Evolutionary conservation across 2,329 filamentous ascomycete genomes (phyloP).

Genomic region (Juglanconis juglandina): DNA sequence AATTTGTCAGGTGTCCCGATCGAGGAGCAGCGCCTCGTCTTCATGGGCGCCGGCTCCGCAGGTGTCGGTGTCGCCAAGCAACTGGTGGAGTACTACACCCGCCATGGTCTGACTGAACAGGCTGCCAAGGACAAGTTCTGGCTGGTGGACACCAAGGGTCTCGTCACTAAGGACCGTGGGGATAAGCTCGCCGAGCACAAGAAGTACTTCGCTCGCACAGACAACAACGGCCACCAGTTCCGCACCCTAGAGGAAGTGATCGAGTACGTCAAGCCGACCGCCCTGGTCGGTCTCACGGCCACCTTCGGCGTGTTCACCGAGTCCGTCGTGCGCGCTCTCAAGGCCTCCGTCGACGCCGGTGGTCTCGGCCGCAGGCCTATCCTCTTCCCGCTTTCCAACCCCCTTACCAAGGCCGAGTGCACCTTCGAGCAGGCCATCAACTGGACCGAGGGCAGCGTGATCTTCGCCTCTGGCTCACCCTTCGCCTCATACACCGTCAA

Average conservation of each 20-base stretch:
- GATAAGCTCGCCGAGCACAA: conserved; percentile 92
- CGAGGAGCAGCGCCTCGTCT: conserved; percentile 89
- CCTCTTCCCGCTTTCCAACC: conserved; percentile 95
- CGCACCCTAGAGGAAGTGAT: conserved; percentile 85
- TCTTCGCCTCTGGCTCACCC: conserved; percentile 94
- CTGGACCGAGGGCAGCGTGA: conserved; percentile 83
- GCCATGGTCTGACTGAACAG: conserved; percentile 82
- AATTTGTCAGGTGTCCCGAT: conserved; percentile 81
- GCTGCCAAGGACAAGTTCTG: conserved; percentile 90
- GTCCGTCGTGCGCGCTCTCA: conserved; percentile 70
- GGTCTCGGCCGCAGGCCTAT: conserved; percentile 75
- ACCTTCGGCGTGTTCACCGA: conserved; percentile 94
- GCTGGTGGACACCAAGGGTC: conserved; percentile 94
- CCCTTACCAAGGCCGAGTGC: conserved; percentile 93
- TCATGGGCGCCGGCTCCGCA: conserved; percentile 92
- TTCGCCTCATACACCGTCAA: conserved; percentile 73
- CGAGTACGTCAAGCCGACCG: conserved; percentile 91
- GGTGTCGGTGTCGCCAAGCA: conserved; percentile 98
- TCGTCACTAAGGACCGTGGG: conserved; percentile 88
- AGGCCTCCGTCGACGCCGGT: conserved; percentile 59
- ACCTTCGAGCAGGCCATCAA: conserved; percentile 90
- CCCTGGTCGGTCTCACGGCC: conserved; percentile 89
- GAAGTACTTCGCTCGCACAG: conserved; percentile 64
- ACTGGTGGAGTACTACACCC: conserved; percentile 94
- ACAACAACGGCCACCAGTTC: conserved; percentile 67